Evolutionary conservation across 1,139 yeast species (phyloP).

Genomic region (Cylindricascospora bacillispora): DNA sequence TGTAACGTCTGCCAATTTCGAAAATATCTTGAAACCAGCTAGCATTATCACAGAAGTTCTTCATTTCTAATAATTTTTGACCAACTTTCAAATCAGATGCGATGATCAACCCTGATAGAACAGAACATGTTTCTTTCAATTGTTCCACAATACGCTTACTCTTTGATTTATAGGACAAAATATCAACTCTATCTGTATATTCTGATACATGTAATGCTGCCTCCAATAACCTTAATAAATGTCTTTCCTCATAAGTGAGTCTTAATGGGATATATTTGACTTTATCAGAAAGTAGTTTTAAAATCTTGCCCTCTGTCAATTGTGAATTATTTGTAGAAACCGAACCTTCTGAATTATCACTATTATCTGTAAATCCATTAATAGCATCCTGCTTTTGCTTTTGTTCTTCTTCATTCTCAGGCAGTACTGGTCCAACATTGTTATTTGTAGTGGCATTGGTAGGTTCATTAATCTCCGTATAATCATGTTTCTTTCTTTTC

Average conservation of each 20-base stretch:
- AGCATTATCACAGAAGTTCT: constrained; percentile 51
- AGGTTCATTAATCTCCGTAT: constrained; percentile 4
- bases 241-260: constrained; percentile 51
- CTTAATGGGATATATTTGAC: constrained; percentile 52
- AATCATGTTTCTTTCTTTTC: constrained; percentile 33
- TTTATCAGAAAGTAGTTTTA: constrained; percentile 33
- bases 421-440: too few species aligned
- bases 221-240: constrained; percentile 45
- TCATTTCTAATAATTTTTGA: constrained; percentile 44
- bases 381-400: constrained; percentile 8
- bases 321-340: constrained; percentile 6
- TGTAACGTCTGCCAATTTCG: constrained; percentile 66
- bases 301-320: constrained; percentile 13
- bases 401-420: constrained; percentile 12
- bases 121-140: constrained; percentile 59
- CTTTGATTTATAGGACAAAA: constrained; percentile 47
- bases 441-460: background rate
- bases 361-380: constrained; percentile 5
- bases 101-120: constrained; percentile 58
- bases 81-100: constrained; percentile 62
- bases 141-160: constrained; percentile 56
- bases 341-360: constrained; percentile 3
- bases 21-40: constrained; percentile 56
- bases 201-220: constrained; percentile 66
- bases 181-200: constrained; percentile 63